Conservation (phyloP, 306 rosid genomes). For the Urtica urens region DNA sequence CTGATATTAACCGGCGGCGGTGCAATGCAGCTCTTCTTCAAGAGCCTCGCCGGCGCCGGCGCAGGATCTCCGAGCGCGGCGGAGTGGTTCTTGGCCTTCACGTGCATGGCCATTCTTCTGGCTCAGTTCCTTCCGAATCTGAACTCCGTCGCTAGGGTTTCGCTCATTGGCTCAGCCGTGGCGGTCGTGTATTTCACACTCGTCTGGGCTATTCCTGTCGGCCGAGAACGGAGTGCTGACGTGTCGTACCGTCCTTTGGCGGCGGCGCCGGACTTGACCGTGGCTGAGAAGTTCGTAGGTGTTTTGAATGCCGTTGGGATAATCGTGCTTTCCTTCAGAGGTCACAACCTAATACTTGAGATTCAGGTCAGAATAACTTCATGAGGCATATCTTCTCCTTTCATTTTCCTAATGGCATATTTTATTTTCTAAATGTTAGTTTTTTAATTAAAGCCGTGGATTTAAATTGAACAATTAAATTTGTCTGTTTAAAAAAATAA, state of each 20-base stretch:
- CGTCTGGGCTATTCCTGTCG: conserved; percentile 43
- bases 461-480: no score
- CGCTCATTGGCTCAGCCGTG: conserved; percentile 36
- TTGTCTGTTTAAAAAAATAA: no score
- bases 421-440: no score
- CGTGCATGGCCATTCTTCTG: conserved; percentile 31
- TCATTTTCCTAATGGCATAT: background rate
- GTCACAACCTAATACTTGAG: conserved; percentile 68
- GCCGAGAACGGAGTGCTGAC: conserved; percentile 23
- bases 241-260: conserved; percentile 18
- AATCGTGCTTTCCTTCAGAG: conserved; percentile 42
- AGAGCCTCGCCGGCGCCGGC: conserved; percentile 23
- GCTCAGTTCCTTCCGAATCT: conserved; percentile 60
- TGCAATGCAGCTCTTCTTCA: conserved; percentile 32
- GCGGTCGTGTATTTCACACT: conserved; percentile 28
- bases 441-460: no score
- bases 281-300: conserved; percentile 7
- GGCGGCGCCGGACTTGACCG: background rate
- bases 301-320: conserved; percentile 42
- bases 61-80: conserved; percentile 16
- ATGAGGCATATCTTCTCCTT: background rate
- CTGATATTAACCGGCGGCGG: conserved; percentile 56
- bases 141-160: conserved; percentile 38
- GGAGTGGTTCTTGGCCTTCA: conserved; percentile 47
- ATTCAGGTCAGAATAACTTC: conserved; percentile 38